Percentiles rank a stretch among this genome's conserved stretches.
phyloP scores from a whole-genome alignment of 139 green algal genomes.

The Edaphochlamys debaryana region DNA sequence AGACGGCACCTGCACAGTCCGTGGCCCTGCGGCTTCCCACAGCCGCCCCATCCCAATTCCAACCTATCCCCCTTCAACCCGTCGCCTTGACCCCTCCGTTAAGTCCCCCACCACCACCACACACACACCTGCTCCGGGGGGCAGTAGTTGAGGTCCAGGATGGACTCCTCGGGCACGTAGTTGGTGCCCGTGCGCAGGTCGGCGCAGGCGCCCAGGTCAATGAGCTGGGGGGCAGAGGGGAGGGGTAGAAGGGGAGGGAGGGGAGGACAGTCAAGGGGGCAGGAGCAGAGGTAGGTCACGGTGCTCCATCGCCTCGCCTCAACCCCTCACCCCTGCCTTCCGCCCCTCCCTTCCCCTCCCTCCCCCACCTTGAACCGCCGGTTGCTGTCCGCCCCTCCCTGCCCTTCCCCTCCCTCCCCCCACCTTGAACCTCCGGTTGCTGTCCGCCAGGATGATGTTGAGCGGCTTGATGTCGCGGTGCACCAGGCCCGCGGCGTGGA shows the following conservation, averaged over 20 bases:
- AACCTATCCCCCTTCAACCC: no score
- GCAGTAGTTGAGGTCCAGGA: conserved; percentile 90
- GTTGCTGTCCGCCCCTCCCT: no score
- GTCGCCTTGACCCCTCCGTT: no score
- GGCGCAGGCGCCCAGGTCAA: conserved; percentile 70
- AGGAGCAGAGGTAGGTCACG: conserved; percentile 13
- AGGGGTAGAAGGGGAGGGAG: no score
- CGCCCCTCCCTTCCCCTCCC: no score
- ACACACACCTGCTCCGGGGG: conserved; percentile 84
- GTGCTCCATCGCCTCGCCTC: no score
- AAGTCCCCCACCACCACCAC: background rate
- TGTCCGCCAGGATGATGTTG: conserved; percentile 88
- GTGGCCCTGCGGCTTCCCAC: no score
- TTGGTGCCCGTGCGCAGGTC: conserved; percentile 92
- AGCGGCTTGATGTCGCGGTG: conserved; percentile 93
- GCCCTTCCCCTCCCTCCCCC: no score
- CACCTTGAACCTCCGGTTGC: conserved; percentile 64
- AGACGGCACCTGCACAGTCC: no score
- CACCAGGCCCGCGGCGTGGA: conserved; percentile 88
- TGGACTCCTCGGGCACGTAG: conserved; percentile 88
- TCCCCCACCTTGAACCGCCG: no score
- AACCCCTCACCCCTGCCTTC: no score
- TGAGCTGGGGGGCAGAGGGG: conserved; percentile 52
- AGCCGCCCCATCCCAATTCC: no score
- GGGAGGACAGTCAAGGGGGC: conserved; percentile 41